Evolutionary conservation across 2,329 filamentous ascomycete species (phyloP).

Genomic region (Elsinoe fawcettii): DNA sequence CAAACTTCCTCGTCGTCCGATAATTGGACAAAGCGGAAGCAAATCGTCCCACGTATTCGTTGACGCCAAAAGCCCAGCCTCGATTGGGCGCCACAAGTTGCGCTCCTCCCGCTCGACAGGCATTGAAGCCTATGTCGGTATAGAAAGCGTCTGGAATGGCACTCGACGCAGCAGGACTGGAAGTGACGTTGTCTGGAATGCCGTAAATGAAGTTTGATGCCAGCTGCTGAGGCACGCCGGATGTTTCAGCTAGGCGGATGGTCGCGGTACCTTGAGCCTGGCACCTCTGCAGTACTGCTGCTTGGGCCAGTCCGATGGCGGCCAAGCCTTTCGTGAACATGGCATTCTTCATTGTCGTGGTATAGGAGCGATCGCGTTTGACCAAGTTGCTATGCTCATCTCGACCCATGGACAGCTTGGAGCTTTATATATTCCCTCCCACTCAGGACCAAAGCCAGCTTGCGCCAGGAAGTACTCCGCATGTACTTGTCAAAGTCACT

Average conservation of each 20-base stretch:
- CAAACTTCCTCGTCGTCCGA: constrained; percentile 32
- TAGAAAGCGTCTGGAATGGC: constrained; percentile 35
- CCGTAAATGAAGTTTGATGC: constrained; percentile 40
- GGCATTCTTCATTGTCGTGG: not conserved
- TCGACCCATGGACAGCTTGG: no score
- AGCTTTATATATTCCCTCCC: no score
- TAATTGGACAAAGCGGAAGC: constrained; percentile 41
- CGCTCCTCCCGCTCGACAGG: constrained; percentile 36
- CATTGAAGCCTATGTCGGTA: constrained; percentile 36
- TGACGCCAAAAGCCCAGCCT: constrained; percentile 35
- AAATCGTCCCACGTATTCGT: constrained; percentile 32
- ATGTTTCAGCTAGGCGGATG: constrained; percentile 23
- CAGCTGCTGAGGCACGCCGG: constrained; percentile 30
- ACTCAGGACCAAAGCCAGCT: no score
- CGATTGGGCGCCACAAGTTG: constrained; percentile 29
- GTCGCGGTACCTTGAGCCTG: constrained; percentile 1
- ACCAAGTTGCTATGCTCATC: no score
- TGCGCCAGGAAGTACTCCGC: no score
- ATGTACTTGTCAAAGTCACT: no score
- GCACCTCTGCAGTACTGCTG: not conserved
- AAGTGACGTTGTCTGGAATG: constrained; percentile 30
- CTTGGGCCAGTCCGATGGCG: not conserved
- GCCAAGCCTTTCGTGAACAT: not conserved
- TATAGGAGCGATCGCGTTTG: not conserved
- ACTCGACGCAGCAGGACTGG: constrained; percentile 22